phyloP scores from a whole-genome alignment of 202 grass and related monocot genomes.

The Hordeum pubiflorum region DNA sequence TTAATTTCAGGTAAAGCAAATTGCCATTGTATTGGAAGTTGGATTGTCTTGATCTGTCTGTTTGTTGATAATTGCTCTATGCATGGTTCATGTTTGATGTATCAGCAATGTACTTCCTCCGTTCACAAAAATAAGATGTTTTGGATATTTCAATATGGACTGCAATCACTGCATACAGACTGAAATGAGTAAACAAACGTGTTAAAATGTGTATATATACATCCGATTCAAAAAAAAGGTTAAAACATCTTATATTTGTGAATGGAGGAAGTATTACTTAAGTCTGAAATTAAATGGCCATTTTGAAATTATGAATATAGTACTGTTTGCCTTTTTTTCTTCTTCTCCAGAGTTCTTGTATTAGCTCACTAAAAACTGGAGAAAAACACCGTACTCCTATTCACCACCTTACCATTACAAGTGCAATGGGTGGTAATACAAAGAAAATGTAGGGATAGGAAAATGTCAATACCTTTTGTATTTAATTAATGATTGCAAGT shows the following conservation, averaged over 20 bases:
- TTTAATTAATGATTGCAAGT: neutral
- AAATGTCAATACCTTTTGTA: neutral
- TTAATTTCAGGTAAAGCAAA: slow-evolving; percentile 60
- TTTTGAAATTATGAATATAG: neutral
- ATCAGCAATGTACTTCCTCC: neutral
- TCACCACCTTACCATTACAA: neutral
- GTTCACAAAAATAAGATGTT: too few relatives aligned
- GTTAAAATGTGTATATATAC: too few relatives aligned
- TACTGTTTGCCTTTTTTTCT: neutral
- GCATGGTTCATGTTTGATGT: neutral
- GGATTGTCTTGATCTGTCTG: slow-evolving; percentile 16
- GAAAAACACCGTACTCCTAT: neutral
- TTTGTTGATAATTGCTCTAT: slow-evolving; percentile 23
- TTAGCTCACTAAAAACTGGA: neutral
- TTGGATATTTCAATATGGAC: too few relatives aligned
- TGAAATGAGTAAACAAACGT: too few relatives aligned
- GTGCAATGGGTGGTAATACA: neutral
- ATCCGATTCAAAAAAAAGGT: too few relatives aligned
- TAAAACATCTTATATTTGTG: too few relatives aligned
- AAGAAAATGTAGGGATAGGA: neutral
- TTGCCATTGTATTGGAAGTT: slow-evolving; percentile 5
- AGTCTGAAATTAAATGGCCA: neutral
- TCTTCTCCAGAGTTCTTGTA: neutral
- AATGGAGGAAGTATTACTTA: too few relatives aligned
- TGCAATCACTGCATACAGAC: too few relatives aligned